phyloP scores from a whole-genome alignment of 768 basidiomycete genomes.

The Infundibulicybe gibba region DNA sequence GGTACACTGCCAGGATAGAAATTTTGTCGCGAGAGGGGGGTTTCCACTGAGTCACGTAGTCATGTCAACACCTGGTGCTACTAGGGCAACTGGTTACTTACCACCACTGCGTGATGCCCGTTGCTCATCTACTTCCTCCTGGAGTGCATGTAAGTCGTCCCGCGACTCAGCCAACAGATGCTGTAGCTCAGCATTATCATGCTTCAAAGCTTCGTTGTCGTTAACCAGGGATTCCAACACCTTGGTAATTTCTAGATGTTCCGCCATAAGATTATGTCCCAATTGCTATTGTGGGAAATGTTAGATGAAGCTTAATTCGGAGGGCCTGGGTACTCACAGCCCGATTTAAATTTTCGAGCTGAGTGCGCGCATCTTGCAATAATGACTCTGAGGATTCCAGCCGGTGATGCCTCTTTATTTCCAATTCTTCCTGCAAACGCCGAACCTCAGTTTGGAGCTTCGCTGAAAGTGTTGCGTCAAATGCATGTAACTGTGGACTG shows the following conservation, averaged over 20 bases:
- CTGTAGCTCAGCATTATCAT: slow-evolving; percentile 78
- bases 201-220: slow-evolving; percentile 80
- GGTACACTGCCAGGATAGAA: slow-evolving; percentile 39
- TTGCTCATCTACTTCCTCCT: slow-evolving; percentile 76
- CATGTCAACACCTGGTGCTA: not conserved
- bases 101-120: slow-evolving; percentile 47
- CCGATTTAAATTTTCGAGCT: slow-evolving; percentile 55
- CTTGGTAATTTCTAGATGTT: slow-evolving; percentile 57
- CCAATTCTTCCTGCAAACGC: slow-evolving; percentile 59
- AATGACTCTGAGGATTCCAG: slow-evolving; percentile 66
- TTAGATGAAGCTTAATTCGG: slow-evolving; percentile 8
- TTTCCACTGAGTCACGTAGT: slow-evolving; percentile 24
- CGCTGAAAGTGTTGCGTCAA: slow-evolving; percentile 31
- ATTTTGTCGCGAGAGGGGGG: slow-evolving; percentile 38
- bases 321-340: slow-evolving; percentile 24
- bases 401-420: slow-evolving; percentile 55
- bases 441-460: slow-evolving; percentile 69
- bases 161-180: slow-evolving; percentile 69
- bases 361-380: slow-evolving; percentile 59
- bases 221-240: slow-evolving; percentile 84
- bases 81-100: slow-evolving; percentile 15
- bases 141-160: slow-evolving; percentile 67
- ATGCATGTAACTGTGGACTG: not conserved
- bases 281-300: slow-evolving; percentile 28
- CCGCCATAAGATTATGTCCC: slow-evolving; percentile 28